A percentile compares a stretch with the other conserved stretches of the same genome.
Evolutionary conservation across 176 grass and related monocot genomes (phyloP).

Genomic region (Luzula sylvatica): DNA sequence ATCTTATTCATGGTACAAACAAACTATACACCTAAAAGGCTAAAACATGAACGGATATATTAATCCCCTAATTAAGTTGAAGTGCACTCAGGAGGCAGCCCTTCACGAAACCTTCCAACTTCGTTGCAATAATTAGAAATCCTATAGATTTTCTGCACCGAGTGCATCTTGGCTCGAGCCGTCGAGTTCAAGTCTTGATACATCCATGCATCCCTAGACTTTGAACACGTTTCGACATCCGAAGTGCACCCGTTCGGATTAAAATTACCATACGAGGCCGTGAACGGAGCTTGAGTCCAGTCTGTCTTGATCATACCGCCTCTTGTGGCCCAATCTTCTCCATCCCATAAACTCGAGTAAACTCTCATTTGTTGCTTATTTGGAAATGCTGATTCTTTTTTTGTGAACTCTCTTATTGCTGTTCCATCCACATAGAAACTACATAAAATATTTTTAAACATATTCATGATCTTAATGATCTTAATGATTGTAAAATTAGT

Average conservation of each 20-base stretch:
- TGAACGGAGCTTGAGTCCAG: constrained; percentile 64
- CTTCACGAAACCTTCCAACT: constrained; percentile 36
- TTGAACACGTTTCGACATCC: constrained; percentile 10
- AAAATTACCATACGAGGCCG: constrained; percentile 50
- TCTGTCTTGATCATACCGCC: constrained; percentile 69
- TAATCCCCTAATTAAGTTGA: background rate
- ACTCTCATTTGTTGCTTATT: constrained; percentile 74
- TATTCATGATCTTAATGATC: no score
- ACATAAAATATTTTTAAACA: background rate
- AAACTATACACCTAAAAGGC: no score
- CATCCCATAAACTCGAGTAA: constrained; percentile 86
- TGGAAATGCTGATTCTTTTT: constrained; percentile 59
- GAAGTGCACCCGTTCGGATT: constrained; percentile 45
- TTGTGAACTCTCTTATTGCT: constrained; percentile 63
- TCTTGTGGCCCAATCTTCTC: constrained; percentile 81
- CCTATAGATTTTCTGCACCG: constrained; percentile 72
- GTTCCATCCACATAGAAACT: constrained; percentile 79
- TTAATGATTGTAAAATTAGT: background rate
- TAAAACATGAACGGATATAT: no score
- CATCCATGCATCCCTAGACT: constrained; percentile 39
- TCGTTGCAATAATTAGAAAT: constrained; percentile 87
- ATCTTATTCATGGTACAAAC: no score
- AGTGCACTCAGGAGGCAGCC: constrained; percentile 64
- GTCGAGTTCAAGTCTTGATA: constrained; percentile 65
- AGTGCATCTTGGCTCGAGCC: constrained; percentile 41